Evolutionary conservation across 2,329 filamentous ascomycete genomes (phyloP), one percentile per base, ranked within the genome.

Genomic region (Ophiosphaerella korrae): DNA sequence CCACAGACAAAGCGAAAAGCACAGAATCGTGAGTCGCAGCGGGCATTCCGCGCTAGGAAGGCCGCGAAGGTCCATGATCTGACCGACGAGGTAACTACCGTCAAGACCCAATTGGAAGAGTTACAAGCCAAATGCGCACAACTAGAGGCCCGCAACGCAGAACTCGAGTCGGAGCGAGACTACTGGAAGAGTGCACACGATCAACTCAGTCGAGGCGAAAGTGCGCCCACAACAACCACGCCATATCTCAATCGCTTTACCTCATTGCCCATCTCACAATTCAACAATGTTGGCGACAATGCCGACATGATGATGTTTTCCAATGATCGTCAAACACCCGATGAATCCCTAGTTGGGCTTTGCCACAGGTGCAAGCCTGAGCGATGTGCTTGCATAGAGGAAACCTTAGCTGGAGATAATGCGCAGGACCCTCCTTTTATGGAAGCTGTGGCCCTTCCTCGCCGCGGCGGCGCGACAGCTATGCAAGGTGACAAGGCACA

Each of bases 1-100:
- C 92, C 92, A 12, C 89, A 90, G 1, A 96, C 92, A 37, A 96
- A 96, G 78, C 86, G 94, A 60, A 95, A 97, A 79, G 89, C 90
- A 1, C 94, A 97, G 77, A 97, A 97, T 74, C 84, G 94, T 53
- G 89, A 90, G 40, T 93, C 93, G 3, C 93, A 97, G 77, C 82
- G 93, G 51, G 90, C 89, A 1, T 97, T 97, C 74, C 84, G 93
- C 31, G 92, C 96, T 75, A 83, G 93, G 50, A 85, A 93, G 57
- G 90, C 90, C 2, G 90, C 90, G 21, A 88, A 90, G 34, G 90
- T 97, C 6, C 87, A 88, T 34, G 92, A 84, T 57, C 75, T 85
- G 39, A 78, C 82, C 34, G 45, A 54, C 1, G 53, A 55, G 43
- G 24, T 62, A 14, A 50, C 50, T 13, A 50, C 53, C n/a, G 52